Conservation (phyloP, 2,329 filamentous ascomycete species). For the Microcyclospora tardicrescens region DNA sequence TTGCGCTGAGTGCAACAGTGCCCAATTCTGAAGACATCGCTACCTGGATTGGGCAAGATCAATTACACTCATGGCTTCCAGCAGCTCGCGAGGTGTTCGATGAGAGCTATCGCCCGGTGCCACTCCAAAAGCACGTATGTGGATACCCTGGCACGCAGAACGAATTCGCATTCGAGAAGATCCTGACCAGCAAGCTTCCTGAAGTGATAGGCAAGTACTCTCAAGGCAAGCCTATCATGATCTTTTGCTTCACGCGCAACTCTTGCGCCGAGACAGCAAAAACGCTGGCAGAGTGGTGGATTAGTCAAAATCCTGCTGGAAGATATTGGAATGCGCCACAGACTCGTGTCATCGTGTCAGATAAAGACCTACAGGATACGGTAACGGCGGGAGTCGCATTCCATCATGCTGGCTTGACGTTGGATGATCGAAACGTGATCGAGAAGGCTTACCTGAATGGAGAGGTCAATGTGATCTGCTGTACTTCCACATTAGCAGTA, state of each 20-base stretch:
- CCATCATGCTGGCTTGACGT: slow-evolving; percentile 65
- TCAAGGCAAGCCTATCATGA: slow-evolving; percentile 60
- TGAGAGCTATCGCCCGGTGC: slow-evolving; percentile 69
- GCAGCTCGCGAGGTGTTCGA: slow-evolving; percentile 59
- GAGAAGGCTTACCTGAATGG: slow-evolving; percentile 58
- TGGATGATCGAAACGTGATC: slow-evolving; percentile 49
- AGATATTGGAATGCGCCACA: slow-evolving; percentile 52
- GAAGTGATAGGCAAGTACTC: slow-evolving; percentile 55
- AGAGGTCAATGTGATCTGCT: slow-evolving; percentile 69
- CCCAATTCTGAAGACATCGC: slow-evolving; percentile 74
- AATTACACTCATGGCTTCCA: slow-evolving; percentile 46
- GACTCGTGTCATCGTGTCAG: slow-evolving; percentile 38
- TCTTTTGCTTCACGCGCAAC: slow-evolving; percentile 70
- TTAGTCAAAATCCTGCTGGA: slow-evolving; percentile 34
- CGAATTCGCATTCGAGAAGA: slow-evolving; percentile 64
- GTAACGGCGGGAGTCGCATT: slow-evolving; percentile 56
- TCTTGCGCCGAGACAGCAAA: slow-evolving; percentile 57
- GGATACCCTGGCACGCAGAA: slow-evolving; percentile 54
- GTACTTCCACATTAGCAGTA: slow-evolving; percentile 72
- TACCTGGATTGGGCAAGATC: slow-evolving; percentile 59
- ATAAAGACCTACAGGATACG: slow-evolving; percentile 46
- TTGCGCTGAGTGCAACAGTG: slow-evolving; percentile 72
- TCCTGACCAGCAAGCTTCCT: slow-evolving; percentile 52
- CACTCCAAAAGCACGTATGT: slow-evolving; percentile 62
- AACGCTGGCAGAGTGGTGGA: slow-evolving; percentile 54